Evolutionary conservation across 345 rosid genomes (phyloP).

Genomic region (Citrus inodora): DNA sequence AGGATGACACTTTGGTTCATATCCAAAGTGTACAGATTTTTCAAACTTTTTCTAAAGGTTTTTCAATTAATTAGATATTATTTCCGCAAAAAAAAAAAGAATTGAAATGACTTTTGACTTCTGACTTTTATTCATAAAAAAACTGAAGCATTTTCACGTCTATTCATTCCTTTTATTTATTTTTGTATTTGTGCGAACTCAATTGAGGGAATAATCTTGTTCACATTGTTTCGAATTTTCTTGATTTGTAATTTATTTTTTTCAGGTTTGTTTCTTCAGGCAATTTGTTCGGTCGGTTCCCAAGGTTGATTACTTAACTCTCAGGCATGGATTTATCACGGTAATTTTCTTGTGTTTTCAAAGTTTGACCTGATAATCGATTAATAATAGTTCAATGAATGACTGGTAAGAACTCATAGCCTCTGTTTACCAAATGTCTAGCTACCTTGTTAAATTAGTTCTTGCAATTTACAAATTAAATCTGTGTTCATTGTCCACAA

Average conservation of each 20-base stretch:
- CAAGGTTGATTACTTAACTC: constrained; percentile 83
- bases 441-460: too few species aligned
- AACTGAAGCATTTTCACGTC: not conserved
- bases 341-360: constrained; percentile 25
- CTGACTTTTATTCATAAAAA: too few species aligned
- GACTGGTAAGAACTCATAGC: too few species aligned
- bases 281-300: constrained; percentile 85
- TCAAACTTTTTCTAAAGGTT: too few species aligned
- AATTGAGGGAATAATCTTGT: not conserved
- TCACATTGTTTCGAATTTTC: not conserved
- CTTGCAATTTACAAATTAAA: too few species aligned
- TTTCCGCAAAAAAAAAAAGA: not conserved
- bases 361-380: not conserved
- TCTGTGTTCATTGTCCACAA: too few species aligned
- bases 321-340: constrained; percentile 90
- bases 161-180: not conserved
- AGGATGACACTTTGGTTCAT: too few species aligned
- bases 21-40: too few species aligned
- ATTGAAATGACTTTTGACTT: not conserved
- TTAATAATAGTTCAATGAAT: too few species aligned
- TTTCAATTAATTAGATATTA: too few species aligned
- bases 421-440: too few species aligned
- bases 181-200: not conserved
- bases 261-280: constrained; percentile 86
- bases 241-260: not conserved